Conservation (phyloP, 2,329 filamentous ascomycete genomes). For the Ophiostoma angusticollis region DNA sequence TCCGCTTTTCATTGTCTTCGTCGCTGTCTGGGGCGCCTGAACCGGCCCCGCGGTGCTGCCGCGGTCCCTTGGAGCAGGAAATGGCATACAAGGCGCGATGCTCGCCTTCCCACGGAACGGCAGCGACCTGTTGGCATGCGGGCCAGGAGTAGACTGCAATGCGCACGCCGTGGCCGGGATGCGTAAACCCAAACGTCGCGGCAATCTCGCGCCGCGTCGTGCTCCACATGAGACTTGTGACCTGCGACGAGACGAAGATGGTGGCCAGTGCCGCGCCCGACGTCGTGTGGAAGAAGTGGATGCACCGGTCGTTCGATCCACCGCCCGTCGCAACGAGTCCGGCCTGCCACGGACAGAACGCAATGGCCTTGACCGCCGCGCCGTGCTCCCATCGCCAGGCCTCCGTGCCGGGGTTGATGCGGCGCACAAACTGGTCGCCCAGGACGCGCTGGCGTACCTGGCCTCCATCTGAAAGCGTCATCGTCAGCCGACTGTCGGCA, state of each 20-base stretch:
- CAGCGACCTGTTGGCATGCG: slow-evolving; percentile 70
- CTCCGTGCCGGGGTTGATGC: slow-evolving; percentile 41
- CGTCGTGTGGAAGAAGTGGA: slow-evolving; percentile 85
- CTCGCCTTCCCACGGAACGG: slow-evolving; percentile 71
- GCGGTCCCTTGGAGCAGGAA: slow-evolving; percentile 49
- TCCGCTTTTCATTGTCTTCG: slow-evolving; percentile 31
- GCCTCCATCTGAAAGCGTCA: slow-evolving; percentile 1
- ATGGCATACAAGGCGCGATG: slow-evolving; percentile 80
- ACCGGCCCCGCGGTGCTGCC: no score
- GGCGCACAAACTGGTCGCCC: slow-evolving; percentile 2
- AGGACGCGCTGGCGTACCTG: slow-evolving; percentile 6
- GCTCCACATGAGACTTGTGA: slow-evolving; percentile 87
- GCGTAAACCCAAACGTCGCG: slow-evolving; percentile 86
- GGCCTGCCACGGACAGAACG: slow-evolving; percentile 89
- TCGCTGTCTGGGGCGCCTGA: slow-evolving; percentile 18
- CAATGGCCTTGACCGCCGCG: slow-evolving; percentile 90
- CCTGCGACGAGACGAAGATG: slow-evolving; percentile 85
- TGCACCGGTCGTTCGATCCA: slow-evolving; percentile 86
- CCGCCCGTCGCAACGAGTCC: slow-evolving; percentile 82
- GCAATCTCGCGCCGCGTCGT: slow-evolving; percentile 74
- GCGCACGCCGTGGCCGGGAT: slow-evolving; percentile 77
- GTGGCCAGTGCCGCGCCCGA: slow-evolving; percentile 77
- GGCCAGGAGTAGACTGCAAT: slow-evolving; percentile 95
- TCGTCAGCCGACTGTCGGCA: slow-evolving; percentile 3
- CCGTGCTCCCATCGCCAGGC: slow-evolving; percentile 65